Base-by-base conservation (phyloP, 495 filamentous ascomycete species). In the Gamarada debralockiae region DNA sequence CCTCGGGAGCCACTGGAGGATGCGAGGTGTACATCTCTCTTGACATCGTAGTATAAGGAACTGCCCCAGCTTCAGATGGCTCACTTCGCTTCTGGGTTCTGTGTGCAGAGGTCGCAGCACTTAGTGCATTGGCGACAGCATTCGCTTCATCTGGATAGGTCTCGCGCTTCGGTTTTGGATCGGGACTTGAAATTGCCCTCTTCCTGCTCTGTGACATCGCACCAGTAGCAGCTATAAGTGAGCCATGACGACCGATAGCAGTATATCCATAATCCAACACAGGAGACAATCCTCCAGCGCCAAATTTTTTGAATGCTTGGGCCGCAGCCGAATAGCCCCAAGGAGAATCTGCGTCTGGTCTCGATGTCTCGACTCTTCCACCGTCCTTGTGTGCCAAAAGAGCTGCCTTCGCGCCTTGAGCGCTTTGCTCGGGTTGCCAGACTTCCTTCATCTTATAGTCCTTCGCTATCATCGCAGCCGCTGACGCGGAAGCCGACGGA, bases 1-100 rank as follows among this genome's bases (percentile, higher is more conserved):
- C 62, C 61, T 95, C 89, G 6, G 73, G 69, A 27, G 80, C 71
- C 5, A 93, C 81, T 0, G 85, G 87, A 12, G 90, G 90, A 41
- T 81, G 70, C 2, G 87, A 83, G 1, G 85, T 90, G 57, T 83
- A 92, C 74, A 95, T 83, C 25, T 80, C 80, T 51, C 81, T 73
- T 48, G 69, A 59, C 75, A 81, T 54, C 2, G 63, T 59, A 22
- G 76, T 70, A 51, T 80, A 69, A n/a, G 65, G 69, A 61, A 69
- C 64, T 20, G 60, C 37, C 6, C 55, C 55, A n/a, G 27, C 52
- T 18, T 49, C 42, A 37, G 54, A 42, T n/a, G 42, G 21, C 6
- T 51, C 23, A 12, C 48, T 56, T 14, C 38, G 47, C 31, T 34
- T 62, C 24, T 45, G 50, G 38, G 53, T 36, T 29, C 31, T 81